These are phyloP conservation scores for barley (Hordeum vulgare) DNA, from an alignment of 176 grass and related monocot genomes.

Conservation along the genomic window MorexV3_pseudomolecules_assembly NC_058520.1:591393438-591393937, in stretches of 20 bases:
- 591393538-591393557: constrained; percentile 75
- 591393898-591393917: constrained; percentile 58
- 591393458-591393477: constrained; percentile 78
- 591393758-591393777: constrained; percentile 66
- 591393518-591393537: constrained; percentile 68
- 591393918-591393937: constrained; percentile 67
- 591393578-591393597: constrained; percentile 61
- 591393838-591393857: neutral
- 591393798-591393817: neutral
- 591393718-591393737: constrained; percentile 88
- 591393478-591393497: constrained; percentile 44
- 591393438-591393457: constrained; percentile 79
- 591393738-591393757: constrained; percentile 91
- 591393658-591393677: constrained; percentile 75
- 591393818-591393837: neutral
- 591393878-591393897: constrained; percentile 43
- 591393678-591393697: constrained; percentile 81
- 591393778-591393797: constrained; percentile 67
- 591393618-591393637: constrained; percentile 91
- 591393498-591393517: constrained; percentile 64
- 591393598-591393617: constrained; percentile 57
- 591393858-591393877: neutral
- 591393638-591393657: constrained; percentile 72
- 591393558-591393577: constrained; percentile 71
- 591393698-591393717: constrained; percentile 44